phyloP scores from a whole-genome alignment of 306 rosid species.

The Cucurbita pepo region DNA sequence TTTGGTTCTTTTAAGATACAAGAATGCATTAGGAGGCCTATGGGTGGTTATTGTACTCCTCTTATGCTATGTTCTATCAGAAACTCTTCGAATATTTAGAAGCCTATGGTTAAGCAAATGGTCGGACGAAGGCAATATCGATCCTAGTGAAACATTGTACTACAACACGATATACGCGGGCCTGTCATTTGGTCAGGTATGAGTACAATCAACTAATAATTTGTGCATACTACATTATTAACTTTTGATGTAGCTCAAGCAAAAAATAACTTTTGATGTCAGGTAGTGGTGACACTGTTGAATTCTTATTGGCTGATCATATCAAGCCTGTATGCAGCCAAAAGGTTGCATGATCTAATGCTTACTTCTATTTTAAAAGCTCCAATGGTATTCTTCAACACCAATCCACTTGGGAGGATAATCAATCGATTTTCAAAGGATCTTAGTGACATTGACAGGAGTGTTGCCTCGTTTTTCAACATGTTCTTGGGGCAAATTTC shows the following conservation, averaged over 20 bases:
- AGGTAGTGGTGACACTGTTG: conserved; percentile 56
- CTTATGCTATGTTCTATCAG: conserved; percentile 42
- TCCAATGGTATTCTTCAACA: conserved; percentile 84
- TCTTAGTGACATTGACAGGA: conserved; percentile 87
- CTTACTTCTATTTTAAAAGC: conserved; percentile 63
- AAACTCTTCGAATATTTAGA: conserved; percentile 55
- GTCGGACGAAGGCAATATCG: conserved; percentile 38
- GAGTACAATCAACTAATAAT: conserved; percentile 1
- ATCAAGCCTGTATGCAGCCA: conserved; percentile 80
- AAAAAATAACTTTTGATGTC: conserved; percentile 14
- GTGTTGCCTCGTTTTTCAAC: conserved; percentile 51
- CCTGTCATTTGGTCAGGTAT: conserved; percentile 67
- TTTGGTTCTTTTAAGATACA: conserved; percentile 29
- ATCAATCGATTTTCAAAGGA: conserved; percentile 89
- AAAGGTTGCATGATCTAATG: conserved; percentile 76
- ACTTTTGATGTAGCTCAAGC: neutral
- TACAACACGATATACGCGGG: conserved; percentile 56
- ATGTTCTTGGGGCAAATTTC: conserved; percentile 77
- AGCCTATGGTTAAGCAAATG: conserved; percentile 85
- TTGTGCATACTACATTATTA: neutral
- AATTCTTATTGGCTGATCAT: conserved; percentile 75
- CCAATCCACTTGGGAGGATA: conserved; percentile 83
- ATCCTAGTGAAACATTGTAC: conserved; percentile 28
- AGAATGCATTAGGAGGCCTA: conserved; percentile 55
- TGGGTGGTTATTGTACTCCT: conserved; percentile 60